These are phyloP conservation scores for Pythium phragmitis DNA, from an alignment of 352 stramenopile species.

Conservation along the genomic window DNA sequence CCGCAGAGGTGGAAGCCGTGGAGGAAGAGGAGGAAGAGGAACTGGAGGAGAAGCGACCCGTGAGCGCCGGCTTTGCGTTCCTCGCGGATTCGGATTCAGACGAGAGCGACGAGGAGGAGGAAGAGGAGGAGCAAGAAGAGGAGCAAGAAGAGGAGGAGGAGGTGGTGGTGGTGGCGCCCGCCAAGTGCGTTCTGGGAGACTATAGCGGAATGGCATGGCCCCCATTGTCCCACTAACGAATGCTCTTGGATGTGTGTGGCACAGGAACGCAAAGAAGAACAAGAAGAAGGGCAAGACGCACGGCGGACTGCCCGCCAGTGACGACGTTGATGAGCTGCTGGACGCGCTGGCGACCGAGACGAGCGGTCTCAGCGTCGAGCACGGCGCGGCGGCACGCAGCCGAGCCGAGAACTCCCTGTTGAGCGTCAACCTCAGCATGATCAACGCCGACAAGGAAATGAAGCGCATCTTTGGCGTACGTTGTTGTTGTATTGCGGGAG, in stretches of 20 bases:
- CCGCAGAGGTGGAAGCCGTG: conserved; percentile 22
- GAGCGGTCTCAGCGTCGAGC: conserved; percentile 38
- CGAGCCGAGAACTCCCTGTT: conserved; percentile 63
- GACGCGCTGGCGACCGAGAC: conserved; percentile 55
- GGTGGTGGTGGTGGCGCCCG: neutral
- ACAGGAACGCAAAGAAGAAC: conserved; percentile 6
- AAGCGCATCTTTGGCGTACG: conserved; percentile 85
- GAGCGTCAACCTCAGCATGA: conserved; percentile 61
- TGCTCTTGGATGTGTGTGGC: neutral
- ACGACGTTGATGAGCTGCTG: conserved; percentile 68
- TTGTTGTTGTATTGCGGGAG: neutral
- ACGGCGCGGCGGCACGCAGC: conserved; percentile 31
- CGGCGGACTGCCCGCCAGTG: conserved; percentile 22
- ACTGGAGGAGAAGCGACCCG: conserved; percentile 53
- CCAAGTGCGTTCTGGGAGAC: conserved; percentile 2
- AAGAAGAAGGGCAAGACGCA: conserved; percentile 43
- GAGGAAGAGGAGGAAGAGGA: conserved; percentile 42
- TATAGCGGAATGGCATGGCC: neutral
- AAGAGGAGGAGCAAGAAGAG: conserved; percentile 32
- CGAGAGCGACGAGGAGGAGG: conserved; percentile 31
- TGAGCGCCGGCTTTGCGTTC: conserved; percentile 66
- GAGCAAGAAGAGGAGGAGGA: conserved; percentile 27
- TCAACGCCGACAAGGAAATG: conserved; percentile 89
- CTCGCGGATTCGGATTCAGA: conserved; percentile 66
- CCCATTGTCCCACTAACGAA: neutral